Conservation (phyloP, 1,139 yeast genomes). For the Yamadazyma dendronema region DNA sequence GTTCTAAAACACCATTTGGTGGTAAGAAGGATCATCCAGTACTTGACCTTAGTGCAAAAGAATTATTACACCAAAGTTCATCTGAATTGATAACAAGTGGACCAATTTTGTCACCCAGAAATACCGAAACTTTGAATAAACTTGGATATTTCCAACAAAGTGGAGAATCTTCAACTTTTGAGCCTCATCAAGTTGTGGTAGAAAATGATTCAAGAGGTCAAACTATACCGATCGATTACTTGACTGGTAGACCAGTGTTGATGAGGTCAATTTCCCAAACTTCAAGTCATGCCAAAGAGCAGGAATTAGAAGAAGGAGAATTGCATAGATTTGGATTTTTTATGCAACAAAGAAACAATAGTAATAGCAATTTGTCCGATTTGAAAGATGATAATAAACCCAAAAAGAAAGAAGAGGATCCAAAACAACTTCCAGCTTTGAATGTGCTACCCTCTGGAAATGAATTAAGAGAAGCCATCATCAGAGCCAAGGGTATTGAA, state of each 20-base stretch:
- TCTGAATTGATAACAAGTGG: constrained; percentile 53
- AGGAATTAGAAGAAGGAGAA: constrained; percentile 91
- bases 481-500: constrained; percentile 74
- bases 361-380: constrained; percentile 9
- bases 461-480: constrained; percentile 72
- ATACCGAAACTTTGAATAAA: constrained; percentile 22
- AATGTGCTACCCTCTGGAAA: constrained; percentile 67
- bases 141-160: constrained; percentile 23
- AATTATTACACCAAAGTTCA: constrained; percentile 45
- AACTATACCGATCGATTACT: constrained; percentile 58
- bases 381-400: constrained; percentile 4
- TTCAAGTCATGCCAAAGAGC: constrained; percentile 65
- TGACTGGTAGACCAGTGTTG: constrained; percentile 70
- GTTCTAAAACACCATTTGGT: not conserved
- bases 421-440: constrained; percentile 31
- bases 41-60: constrained; percentile 19
- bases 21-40: constrained; percentile 9
- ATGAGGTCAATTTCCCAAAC: constrained; percentile 65
- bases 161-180: constrained; percentile 29
- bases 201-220: constrained; percentile 57
- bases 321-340: constrained; percentile 80
- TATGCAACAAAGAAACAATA: constrained; percentile 54
- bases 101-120: constrained; percentile 51
- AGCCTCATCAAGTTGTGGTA: constrained; percentile 70
- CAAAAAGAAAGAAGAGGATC: constrained; percentile 7